Percentiles rank a stretch among this genome's conserved stretches.
These are phyloP conservation scores for Penicillium sp. DNA, from an alignment of 2,329 filamentous ascomycete species.

Conservation along the genomic window DNA sequence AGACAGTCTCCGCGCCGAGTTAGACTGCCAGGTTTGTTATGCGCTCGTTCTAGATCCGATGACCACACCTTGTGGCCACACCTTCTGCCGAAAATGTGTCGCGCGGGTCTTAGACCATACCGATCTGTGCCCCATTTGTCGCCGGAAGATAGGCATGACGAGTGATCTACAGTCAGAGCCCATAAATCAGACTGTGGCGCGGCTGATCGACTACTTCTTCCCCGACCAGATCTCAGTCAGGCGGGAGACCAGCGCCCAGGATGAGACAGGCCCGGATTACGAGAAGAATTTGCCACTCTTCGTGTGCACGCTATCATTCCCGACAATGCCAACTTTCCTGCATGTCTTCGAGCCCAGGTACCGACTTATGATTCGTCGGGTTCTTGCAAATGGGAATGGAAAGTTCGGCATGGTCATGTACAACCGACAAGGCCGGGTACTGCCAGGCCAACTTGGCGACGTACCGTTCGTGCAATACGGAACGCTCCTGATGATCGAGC, in stretches of 20 bases:
- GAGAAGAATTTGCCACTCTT: conserved; percentile 71
- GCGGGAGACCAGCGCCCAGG: conserved; percentile 56
- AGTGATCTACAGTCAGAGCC: conserved; percentile 52
- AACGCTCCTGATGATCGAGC: conserved; percentile 73
- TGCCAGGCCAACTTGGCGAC: conserved; percentile 53
- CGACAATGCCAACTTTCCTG: conserved; percentile 78
- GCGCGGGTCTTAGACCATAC: conserved; percentile 75
- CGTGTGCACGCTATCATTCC: conserved; percentile 78
- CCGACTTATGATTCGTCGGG: conserved; percentile 80
- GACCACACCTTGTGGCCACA: conserved; percentile 85
- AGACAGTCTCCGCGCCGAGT: conserved; percentile 63
- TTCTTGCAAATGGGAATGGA: conserved; percentile 65
- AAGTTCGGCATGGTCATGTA: conserved; percentile 85
- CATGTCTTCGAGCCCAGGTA: conserved; percentile 94
- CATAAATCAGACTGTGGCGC: conserved; percentile 63
- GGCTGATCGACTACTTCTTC: conserved; percentile 68
- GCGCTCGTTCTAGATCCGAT: conserved; percentile 76
- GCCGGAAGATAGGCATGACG: conserved; percentile 60
- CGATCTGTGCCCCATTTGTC: conserved; percentile 76
- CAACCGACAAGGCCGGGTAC: conserved; percentile 54
- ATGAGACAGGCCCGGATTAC: conserved; percentile 53
- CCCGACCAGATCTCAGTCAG: conserved; percentile 63
- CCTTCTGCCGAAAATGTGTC: conserved; percentile 79
- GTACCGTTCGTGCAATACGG: conserved; percentile 70
- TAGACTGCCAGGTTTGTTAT: conserved; percentile 90